A percentile compares a stretch with the other conserved stretches of the same genome.
These are phyloP conservation scores for Letharia lupina DNA, from an alignment of 495 filamentous ascomycete genomes.

Conservation along the genomic window DNA sequence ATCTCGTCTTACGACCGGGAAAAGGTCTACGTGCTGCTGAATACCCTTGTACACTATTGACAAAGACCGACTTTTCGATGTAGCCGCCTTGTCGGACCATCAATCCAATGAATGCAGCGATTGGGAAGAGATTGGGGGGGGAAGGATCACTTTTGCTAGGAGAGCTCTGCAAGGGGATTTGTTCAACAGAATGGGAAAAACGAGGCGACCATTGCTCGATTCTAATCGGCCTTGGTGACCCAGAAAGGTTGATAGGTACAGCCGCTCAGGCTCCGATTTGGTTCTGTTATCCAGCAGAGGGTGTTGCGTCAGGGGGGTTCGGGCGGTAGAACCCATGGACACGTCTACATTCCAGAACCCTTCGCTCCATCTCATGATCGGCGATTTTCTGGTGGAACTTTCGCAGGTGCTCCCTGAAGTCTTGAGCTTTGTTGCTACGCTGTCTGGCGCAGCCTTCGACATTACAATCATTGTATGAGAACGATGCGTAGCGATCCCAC, in stretches of 20 bases:
- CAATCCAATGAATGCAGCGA: too few species aligned
- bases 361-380: neutral
- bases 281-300: neutral
- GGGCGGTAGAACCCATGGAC: neutral
- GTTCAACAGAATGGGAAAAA: neutral
- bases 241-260: neutral
- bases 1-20: too few species aligned
- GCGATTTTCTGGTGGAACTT: neutral
- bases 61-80: too few species aligned
- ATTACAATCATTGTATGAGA: slow-evolving; percentile 14
- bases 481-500: slow-evolving; percentile 19
- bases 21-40: too few species aligned
- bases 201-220: too few species aligned
- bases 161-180: neutral
- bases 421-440: neutral
- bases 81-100: too few species aligned
- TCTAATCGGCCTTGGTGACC: neutral
- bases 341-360: neutral
- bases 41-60: too few species aligned
- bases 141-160: neutral
- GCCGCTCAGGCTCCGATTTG: neutral
- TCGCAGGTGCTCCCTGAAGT: neutral
- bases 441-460: neutral
- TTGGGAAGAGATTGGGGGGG: too few species aligned
- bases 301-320: neutral